Conservation (phyloP, 352 stramenopile genomes). For the Globisporangium camurandrum region DNA sequence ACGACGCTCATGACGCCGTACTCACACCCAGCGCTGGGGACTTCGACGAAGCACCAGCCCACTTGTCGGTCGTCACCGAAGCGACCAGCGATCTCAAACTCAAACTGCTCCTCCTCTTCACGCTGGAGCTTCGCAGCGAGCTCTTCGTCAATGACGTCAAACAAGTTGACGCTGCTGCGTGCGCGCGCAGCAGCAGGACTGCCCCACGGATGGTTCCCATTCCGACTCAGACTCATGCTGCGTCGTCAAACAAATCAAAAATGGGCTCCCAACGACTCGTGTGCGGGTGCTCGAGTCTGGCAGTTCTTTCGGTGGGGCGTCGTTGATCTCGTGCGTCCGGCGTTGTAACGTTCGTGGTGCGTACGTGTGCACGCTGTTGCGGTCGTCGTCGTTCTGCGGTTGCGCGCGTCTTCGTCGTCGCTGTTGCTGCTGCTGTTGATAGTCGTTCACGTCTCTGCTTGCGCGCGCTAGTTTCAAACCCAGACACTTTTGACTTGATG, state of each 20-base stretch:
- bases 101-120: conserved; percentile 62
- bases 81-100: conserved; percentile 50
- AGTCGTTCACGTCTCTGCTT: too few relatives aligned
- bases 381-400: conserved; percentile 4
- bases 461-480: too few relatives aligned
- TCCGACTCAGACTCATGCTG: conserved; percentile 12
- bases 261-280: too few relatives aligned
- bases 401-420: background rate
- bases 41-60: conserved; percentile 70
- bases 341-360: background rate
- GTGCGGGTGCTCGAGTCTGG: too few relatives aligned
- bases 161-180: conserved; percentile 31
- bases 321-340: background rate
- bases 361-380: background rate
- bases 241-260: too few relatives aligned
- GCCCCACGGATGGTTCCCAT: conserved; percentile 33
- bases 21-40: conserved; percentile 39
- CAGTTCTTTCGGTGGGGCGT: too few relatives aligned
- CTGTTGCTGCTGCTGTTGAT: background rate
- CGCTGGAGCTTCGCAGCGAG: conserved; percentile 58
- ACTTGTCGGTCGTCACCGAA: conserved; percentile 52
- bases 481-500: too few relatives aligned
- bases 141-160: conserved; percentile 68
- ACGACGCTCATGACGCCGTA: conserved; percentile 68
- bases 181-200: conserved; percentile 11